These are phyloP conservation scores for Fraxinus baroniana DNA, from an alignment of 305 asterid species.

Conservation along the genomic window DNA sequence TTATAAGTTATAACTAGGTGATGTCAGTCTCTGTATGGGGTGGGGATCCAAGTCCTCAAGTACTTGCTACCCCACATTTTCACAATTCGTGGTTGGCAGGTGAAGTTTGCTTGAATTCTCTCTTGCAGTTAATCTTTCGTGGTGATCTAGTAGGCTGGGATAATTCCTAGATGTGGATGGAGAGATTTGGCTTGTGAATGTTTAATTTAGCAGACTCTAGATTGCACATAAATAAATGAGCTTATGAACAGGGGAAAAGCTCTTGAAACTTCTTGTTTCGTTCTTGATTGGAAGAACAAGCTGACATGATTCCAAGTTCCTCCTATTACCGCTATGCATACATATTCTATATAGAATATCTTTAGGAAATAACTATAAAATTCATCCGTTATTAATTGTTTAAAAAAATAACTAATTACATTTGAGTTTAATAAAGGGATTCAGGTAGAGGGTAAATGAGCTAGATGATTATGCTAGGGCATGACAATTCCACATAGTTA, in stretches of 20 bases:
- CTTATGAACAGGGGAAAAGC: background rate
- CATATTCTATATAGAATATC: background rate
- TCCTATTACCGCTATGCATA: background rate
- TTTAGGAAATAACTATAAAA: background rate
- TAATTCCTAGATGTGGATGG: slow-evolving; percentile 3
- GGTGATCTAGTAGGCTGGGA: background rate
- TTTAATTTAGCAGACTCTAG: background rate
- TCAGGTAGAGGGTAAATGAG: background rate
- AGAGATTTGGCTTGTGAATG: background rate
- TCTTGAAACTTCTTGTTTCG: background rate
- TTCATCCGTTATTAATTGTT: background rate
- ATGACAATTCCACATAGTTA: background rate
- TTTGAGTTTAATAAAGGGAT: background rate
- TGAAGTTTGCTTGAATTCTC: background rate
- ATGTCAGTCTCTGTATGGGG: background rate
- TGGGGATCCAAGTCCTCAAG: background rate
- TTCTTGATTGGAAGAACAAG: background rate
- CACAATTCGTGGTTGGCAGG: background rate
- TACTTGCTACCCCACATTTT: background rate
- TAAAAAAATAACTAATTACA: background rate
- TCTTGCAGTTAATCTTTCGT: background rate
- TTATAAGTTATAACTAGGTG: background rate
- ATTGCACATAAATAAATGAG: background rate
- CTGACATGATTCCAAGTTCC: background rate
- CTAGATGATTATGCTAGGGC: slow-evolving; percentile 7